A percentile compares a stretch with the other conserved stretches of the same genome.
These are phyloP conservation scores for Cladophialophora chaetospira DNA, from an alignment of 2,329 filamentous ascomycete genomes.

Conservation along the genomic window DNA sequence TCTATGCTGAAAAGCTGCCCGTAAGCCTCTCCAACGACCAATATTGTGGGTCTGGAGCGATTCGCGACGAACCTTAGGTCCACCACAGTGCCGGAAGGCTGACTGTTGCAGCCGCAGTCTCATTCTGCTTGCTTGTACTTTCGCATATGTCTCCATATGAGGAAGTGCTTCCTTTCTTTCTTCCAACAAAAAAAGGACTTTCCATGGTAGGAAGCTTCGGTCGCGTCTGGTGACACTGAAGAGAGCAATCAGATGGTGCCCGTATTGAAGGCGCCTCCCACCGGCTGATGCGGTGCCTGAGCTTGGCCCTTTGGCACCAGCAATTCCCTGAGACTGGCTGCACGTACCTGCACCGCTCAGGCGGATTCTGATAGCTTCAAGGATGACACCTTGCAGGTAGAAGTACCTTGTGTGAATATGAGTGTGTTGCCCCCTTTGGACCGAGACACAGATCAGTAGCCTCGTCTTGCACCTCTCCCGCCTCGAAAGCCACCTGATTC, in stretches of 20 bases:
- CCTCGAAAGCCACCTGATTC: constrained; percentile 44
- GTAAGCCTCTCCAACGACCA: neutral
- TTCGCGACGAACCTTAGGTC: neutral
- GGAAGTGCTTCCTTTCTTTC: constrained; percentile 6
- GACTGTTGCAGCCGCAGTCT: constrained; percentile 5
- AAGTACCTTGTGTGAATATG: too few species aligned
- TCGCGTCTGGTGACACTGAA: neutral
- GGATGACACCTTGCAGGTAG: too few species aligned
- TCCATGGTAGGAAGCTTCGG: neutral
- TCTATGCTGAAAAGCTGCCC: too few species aligned
- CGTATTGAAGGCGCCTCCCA: too few species aligned
- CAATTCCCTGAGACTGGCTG: too few species aligned
- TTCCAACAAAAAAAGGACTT: neutral
- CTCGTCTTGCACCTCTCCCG: constrained; percentile 27
- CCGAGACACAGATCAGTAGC: constrained; percentile 22
- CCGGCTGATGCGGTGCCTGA: too few species aligned
- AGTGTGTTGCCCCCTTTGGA: too few species aligned
- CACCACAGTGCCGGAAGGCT: constrained; percentile 4
- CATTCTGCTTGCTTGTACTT: neutral
- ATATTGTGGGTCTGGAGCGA: neutral
- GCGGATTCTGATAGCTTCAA: too few species aligned
- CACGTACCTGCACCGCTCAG: too few species aligned
- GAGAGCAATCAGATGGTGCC: too few species aligned
- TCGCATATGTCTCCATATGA: constrained; percentile 1
- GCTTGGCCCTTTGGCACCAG: too few species aligned